phyloP scores from a whole-genome alignment of 208 protist genomes.

The Polymyxa betae region DNA sequence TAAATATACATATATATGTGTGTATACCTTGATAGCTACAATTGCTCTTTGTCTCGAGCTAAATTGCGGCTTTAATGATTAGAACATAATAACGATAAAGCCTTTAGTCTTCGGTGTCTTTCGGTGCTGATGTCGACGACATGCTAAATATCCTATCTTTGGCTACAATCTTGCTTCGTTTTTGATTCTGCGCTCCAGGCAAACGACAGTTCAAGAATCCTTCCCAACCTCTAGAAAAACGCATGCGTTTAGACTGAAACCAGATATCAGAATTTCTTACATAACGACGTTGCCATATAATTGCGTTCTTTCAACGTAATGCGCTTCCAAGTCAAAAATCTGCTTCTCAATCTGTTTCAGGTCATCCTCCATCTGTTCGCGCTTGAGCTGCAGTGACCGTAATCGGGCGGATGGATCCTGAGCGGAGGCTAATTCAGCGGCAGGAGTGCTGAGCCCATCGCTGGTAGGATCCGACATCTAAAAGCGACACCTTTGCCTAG shows the following conservation, averaged over 20 bases:
- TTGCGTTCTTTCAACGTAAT: constrained; percentile 35
- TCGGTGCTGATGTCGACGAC: neutral
- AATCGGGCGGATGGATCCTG: neutral
- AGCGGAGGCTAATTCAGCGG: too few species aligned
- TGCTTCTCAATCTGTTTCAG: constrained; percentile 30
- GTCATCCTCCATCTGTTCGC: constrained; percentile 3
- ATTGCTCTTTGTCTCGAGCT: neutral
- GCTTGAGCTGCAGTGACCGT: neutral
- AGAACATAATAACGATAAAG: neutral
- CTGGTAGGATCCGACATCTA: too few species aligned
- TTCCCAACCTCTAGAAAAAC: constrained; percentile 11
- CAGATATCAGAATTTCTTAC: neutral
- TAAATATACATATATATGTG: neutral
- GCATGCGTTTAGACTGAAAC: too few species aligned
- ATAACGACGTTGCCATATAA: constrained; percentile 40
- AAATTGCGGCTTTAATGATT: neutral
- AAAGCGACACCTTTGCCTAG: too few species aligned
- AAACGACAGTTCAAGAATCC: constrained; percentile 52
- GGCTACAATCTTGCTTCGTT: neutral
- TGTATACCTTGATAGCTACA: neutral
- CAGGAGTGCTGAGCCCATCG: too few species aligned
- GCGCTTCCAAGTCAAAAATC: constrained; percentile 41
- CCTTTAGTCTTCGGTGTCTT: neutral
- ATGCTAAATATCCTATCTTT: constrained; percentile 26
- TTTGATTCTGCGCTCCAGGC: neutral